A percentile compares a stretch with the other conserved stretches of the same genome.
Evolutionary conservation across 148 eudicot genomes (phyloP).

Genomic region (Limonium bicolor): DNA sequence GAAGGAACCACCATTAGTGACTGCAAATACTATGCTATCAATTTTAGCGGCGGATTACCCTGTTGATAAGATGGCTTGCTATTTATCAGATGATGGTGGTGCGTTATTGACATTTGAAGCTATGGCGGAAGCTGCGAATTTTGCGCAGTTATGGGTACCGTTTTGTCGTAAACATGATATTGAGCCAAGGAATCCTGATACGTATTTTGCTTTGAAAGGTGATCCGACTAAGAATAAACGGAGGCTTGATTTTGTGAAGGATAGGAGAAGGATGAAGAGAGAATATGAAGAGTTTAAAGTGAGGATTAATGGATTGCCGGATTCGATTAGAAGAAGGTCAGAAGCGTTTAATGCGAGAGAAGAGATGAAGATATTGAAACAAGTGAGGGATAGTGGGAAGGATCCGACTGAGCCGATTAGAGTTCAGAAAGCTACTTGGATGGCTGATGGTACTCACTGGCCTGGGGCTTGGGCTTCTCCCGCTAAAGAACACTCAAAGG

Average conservation of each 20-base stretch:
- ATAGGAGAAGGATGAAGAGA: slow-evolving; percentile 72
- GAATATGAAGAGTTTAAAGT: slow-evolving; percentile 90
- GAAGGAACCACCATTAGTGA: slow-evolving; percentile 69
- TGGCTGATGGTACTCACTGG: slow-evolving; percentile 95
- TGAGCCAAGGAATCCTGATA: slow-evolving; percentile 79
- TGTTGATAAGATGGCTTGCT: slow-evolving; percentile 64
- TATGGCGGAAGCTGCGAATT: slow-evolving; percentile 84
- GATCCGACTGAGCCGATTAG: slow-evolving; percentile 49
- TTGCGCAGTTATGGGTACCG: slow-evolving; percentile 87
- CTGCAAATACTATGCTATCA: slow-evolving; percentile 81
- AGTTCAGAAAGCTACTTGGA: slow-evolving; percentile 76
- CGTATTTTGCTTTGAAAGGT: slow-evolving; percentile 52
- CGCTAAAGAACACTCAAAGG: slow-evolving; percentile 52
- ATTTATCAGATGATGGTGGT: slow-evolving; percentile 81
- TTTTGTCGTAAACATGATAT: slow-evolving; percentile 78
- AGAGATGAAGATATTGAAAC: slow-evolving; percentile 75
- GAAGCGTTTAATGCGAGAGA: slow-evolving; percentile 94
- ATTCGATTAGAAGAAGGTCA: slow-evolving; percentile 73
- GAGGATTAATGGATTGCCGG: slow-evolving; percentile 68
- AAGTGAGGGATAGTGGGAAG: slow-evolving; percentile 46
- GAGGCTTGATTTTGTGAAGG: slow-evolving; percentile 70
- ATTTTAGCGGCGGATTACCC: slow-evolving; percentile 72
- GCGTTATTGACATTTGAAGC: slow-evolving; percentile 77
- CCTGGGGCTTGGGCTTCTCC: slow-evolving; percentile 55
- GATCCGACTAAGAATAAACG: slow-evolving; percentile 79